Evolutionary conservation across 176 grass and related monocot species (phyloP), one percentile per base, ranked within the genome.

Genomic region (Aegilops bicornis): DNA sequence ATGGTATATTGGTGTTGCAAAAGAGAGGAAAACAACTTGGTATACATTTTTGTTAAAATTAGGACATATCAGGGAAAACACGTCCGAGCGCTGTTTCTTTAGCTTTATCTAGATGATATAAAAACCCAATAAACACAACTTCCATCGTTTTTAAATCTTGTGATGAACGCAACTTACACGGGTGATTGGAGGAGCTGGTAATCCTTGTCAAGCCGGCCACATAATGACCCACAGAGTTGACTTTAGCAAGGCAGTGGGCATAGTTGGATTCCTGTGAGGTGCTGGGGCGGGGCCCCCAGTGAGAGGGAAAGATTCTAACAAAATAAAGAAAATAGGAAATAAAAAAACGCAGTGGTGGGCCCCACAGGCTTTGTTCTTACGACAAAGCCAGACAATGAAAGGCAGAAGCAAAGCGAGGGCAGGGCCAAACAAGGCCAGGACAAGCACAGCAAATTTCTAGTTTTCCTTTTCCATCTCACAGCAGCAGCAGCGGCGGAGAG

Each of bases 291-390:
- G 58, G 0, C 81, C 86, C 77, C 16, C 66, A 36, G 79, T 72
- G 84, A 93, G 89, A 87, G 91, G 81, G 93, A 95, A 96, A 96
- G 89, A 91, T 96, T 96, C 91, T 89, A 88, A 63, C 12, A 89
- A 87, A 88, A 62, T 88, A 81, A 85, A 85, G 5, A 85, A 90
- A 79, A 68, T 48, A 3, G 37, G 33, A 17, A 86, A 68, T 85
- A 58, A 22, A 59, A 22, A 59, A 59, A 7, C 54, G 83, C 33
- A 61, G 23, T 19, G 73, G 87, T 79, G 86, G 90, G 40, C 32
- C 89, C 82, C 78, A 85, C 29, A 85, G 23, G 54, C 48, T 91
- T 88, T 82, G 86, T 88, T 88, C 86, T 85, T 77, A 88, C 77
- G 86, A 78, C 89, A 82, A 80, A 80, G 76, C 70, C 89, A 77